These are phyloP conservation scores for Myxozyma lipomycoides DNA, from an alignment of 805 yeast genomes.

Conservation along the genomic window DNA sequence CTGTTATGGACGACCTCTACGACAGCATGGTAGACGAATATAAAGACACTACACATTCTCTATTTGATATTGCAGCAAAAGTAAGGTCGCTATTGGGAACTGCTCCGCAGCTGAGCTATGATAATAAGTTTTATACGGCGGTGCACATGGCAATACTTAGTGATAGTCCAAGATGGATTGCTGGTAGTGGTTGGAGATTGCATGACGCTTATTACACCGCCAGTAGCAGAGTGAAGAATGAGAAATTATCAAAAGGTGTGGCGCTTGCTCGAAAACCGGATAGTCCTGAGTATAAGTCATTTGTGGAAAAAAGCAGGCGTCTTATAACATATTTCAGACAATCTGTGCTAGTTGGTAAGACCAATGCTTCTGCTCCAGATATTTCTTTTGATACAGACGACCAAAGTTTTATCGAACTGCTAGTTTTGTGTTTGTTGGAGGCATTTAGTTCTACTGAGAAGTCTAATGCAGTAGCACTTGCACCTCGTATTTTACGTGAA, in stretches of 20 bases:
- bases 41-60: constrained; percentile 1
- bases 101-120: neutral
- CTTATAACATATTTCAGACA: constrained; percentile 7
- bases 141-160: constrained; percentile 9
- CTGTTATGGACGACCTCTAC: constrained; percentile 2
- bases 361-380: neutral
- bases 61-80: constrained; percentile 12
- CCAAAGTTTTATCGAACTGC: constrained; percentile 14
- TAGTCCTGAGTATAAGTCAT: neutral
- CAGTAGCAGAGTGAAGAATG: constrained; percentile 3
- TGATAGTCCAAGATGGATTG: constrained; percentile 18
- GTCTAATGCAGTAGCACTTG: constrained; percentile 8
- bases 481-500: constrained; percentile 12
- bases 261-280: constrained; percentile 8
- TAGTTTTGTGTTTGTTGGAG: constrained; percentile 1
- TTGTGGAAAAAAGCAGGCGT: constrained; percentile 7
- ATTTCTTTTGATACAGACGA: constrained; percentile 7
- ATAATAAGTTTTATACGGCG: constrained; percentile 14
- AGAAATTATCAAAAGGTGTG: constrained; percentile 4
- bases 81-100: neutral
- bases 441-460: neutral
- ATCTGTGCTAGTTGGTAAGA: neutral
- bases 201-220: constrained; percentile 13
- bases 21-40: neutral
- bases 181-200: constrained; percentile 2